Evolutionary conservation across 257 asterid species (phyloP), one percentile per base, ranked within the genome.

Genomic region (Plantago elongata): DNA sequence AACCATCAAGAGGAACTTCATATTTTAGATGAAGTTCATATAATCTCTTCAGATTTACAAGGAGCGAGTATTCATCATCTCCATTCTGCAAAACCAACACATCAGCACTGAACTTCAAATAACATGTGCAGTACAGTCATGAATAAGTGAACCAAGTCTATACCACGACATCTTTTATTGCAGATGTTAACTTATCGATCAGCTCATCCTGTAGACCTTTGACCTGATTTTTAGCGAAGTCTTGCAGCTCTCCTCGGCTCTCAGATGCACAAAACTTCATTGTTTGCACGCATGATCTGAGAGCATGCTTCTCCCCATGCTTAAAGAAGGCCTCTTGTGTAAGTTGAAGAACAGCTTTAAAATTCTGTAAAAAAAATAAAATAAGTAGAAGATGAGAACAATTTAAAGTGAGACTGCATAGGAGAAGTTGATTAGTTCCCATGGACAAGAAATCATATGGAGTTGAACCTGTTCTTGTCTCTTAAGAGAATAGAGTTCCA

Each of bases 231-330:
- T 72, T 83, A 54, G 94, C 86, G 67, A 84, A 83, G 75, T 87
- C 97, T 68, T 83, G 86, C 75, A 93, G 68, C 73, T 93, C 99
- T 67, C 95, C 97, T 68, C 68, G 88, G 79, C 97, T 85, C 70
- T 89, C 89, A 16, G 87, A 62, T 47, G 90, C 88, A 78, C 96
- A 93, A 81, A 80, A 87, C 73, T 81, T 85, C 67, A 89, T 62
- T 72, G 95, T 94, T 74, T 75, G 85, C 70, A 93, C 90, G 72
- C 96, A 93, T 48, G 97, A 85, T 75, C 99, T 79, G 72, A 93
- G 76, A 63, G 88, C 81, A 80, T 93, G 96, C 81, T 93, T 93
- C 68, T 84, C 95, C 49, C 88, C 84, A 60, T 89, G 87, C 81
- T 79, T 93, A 64, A 86, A 87, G 64, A 89, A 93, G 3, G 96